These are phyloP conservation scores for Penicillium sp. DNA, from an alignment of 2,329 filamentous ascomycete species.

Conservation along the genomic window DNA sequence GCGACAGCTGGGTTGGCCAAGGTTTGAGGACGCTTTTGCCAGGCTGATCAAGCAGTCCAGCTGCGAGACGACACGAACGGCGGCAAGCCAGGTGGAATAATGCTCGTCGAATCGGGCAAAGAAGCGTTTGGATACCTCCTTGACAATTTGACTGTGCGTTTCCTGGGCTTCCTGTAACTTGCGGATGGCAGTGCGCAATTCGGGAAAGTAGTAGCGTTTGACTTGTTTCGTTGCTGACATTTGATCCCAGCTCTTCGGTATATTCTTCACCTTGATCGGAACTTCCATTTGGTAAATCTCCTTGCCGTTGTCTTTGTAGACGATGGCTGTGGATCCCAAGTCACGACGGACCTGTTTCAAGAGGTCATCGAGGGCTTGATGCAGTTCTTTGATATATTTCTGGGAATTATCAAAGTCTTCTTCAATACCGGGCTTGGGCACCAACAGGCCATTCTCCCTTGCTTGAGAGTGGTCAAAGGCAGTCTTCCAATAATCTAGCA, in stretches of 20 bases:
- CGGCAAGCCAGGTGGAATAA: conserved; percentile 82
- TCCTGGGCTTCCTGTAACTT: conserved; percentile 93
- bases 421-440: conserved; percentile 86
- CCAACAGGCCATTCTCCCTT: conserved; percentile 77
- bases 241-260: conserved; percentile 89
- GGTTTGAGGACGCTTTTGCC: conserved; percentile 80
- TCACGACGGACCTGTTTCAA: conserved; percentile 73
- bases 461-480: conserved; percentile 87
- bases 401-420: conserved; percentile 89
- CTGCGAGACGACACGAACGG: conserved; percentile 88
- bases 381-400: conserved; percentile 74
- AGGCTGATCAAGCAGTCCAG: conserved; percentile 94
- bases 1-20: conserved; percentile 87
- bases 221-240: conserved; percentile 92
- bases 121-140: conserved; percentile 82
- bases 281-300: conserved; percentile 96
- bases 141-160: conserved; percentile 86
- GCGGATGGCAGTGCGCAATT: conserved; percentile 80
- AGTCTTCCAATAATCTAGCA: conserved; percentile 83
- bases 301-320: conserved; percentile 86
- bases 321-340: conserved; percentile 73
- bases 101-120: conserved; percentile 87
- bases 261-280: conserved; percentile 77
- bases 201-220: conserved; percentile 91
- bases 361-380: conserved; percentile 72